Base-by-base conservation (phyloP, 2,329 filamentous ascomycete species). In the Claviceps pazoutovae region DNA sequence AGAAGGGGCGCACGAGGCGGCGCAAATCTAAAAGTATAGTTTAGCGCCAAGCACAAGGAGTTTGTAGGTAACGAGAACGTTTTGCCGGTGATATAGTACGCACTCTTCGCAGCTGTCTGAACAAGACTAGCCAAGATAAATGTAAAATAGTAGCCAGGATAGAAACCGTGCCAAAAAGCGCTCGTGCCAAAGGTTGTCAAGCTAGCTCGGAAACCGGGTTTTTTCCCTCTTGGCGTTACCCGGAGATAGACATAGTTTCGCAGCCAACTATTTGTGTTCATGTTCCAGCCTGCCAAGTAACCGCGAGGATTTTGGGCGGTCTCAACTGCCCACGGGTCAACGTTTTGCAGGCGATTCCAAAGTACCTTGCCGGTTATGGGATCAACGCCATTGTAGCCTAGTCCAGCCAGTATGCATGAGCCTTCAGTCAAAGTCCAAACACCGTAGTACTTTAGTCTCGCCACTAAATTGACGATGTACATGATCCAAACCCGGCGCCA, bases 101-200 rank as follows among this genome's bases (percentile, higher is more conserved):
- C 74, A 96, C 90, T 89, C 74, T 98, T 98, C 51, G 93, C 90
- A 17, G 84, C 84, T 2, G 89, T 96, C 65, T 98, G 93, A 34
- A 96, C 79, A 58, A 98, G 86, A 55, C 88, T 89, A 1, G 87
- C 93, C 7, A 97, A 75, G 42, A 97, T 71, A 62, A 98, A 98
- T 5, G 85, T 78, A 55, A 98, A 70, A 66, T 97, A 97, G 68
- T 98, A 98, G 5, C 93, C 93, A 0, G 93, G 91, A 59, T 95
- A 94, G 69, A 98, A 98, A 34, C 93, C 93, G 63, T 98, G 93
- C 93, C 93, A 98, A 59, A 97, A 84, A 3, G 93, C 91, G 62
- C 89, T 95, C 19, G 93, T 97, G 6, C 82, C 79, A 65, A 98
- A 98, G 0, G 93, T 98, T 37, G 89, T 88, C 72, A 98, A 72